Percentiles rank a stretch among this genome's conserved stretches.
phyloP scores from a whole-genome alignment of 306 rosid genomes.

The Echinosophora koreensis region DNA sequence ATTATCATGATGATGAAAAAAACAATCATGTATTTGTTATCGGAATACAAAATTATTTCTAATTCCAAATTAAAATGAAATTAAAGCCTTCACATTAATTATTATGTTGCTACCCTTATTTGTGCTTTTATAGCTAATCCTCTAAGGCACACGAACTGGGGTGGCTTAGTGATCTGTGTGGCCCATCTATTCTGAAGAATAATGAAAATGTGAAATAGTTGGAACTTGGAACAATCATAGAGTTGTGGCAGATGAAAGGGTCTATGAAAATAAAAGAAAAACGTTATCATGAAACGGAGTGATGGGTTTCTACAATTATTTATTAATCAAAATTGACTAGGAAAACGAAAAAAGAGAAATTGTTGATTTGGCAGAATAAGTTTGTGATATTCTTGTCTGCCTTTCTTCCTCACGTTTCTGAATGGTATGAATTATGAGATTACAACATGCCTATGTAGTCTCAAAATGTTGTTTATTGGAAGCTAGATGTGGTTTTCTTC shows the following conservation, averaged over 20 bases:
- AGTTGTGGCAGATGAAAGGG: slow-evolving; percentile 22
- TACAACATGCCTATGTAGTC: slow-evolving; percentile 19
- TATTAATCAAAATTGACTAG: slow-evolving; percentile 1
- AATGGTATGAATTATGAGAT: slow-evolving; percentile 38
- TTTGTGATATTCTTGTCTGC: slow-evolving; percentile 44
- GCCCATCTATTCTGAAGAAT: slow-evolving; percentile 34
- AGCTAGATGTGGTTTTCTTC: slow-evolving; percentile 34
- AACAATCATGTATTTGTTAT: neutral
- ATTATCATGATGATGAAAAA: neutral
- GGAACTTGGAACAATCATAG: slow-evolving; percentile 46
- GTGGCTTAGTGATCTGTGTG: slow-evolving; percentile 31
- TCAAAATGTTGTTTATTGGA: neutral
- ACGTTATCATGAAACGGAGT: slow-evolving; percentile 39
- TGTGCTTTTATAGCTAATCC: slow-evolving; percentile 35
- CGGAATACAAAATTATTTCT: slow-evolving; percentile 10
- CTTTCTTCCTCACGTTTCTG: slow-evolving; percentile 39
- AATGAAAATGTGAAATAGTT: slow-evolving; percentile 34
- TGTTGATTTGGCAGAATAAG: slow-evolving; percentile 27
- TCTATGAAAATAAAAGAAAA: neutral
- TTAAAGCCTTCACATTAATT: slow-evolving; percentile 17
- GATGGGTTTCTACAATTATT: slow-evolving; percentile 24
- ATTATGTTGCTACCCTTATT: slow-evolving; percentile 34
- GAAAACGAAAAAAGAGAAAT: neutral
- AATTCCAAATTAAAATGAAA: slow-evolving; percentile 20
- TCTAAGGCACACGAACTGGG: slow-evolving; percentile 39